Conservation (phyloP, 768 basidiomycete genomes). For the Tricholoma matsutake region DNA sequence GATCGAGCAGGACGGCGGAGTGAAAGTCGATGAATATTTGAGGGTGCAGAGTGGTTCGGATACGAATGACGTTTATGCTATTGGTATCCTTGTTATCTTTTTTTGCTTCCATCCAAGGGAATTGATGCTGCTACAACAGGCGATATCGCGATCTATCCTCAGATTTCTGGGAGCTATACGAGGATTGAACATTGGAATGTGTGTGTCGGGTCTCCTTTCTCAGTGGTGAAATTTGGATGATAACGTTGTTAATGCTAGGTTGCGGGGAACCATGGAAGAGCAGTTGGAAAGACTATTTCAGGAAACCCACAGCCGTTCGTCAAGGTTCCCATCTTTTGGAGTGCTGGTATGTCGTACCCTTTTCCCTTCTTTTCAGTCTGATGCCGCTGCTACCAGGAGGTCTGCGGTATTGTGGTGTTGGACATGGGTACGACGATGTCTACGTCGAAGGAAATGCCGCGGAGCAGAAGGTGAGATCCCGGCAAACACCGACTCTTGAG, state of each 20-base stretch:
- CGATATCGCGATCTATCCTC: constrained; percentile 81
- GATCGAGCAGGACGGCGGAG: constrained; percentile 72
- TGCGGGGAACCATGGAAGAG: constrained; percentile 82
- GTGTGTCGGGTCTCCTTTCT: constrained; percentile 14
- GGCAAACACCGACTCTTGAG: not conserved
- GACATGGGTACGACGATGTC: constrained; percentile 69
- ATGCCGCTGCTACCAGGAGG: constrained; percentile 51
- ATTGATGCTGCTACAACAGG: constrained; percentile 33
- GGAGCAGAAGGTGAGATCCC: constrained; percentile 66
- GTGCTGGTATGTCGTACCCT: constrained; percentile 57
- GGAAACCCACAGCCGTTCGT: constrained; percentile 62
- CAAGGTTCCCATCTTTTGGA: constrained; percentile 89
- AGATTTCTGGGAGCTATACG: constrained; percentile 46
- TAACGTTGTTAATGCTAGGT: constrained; percentile 40
- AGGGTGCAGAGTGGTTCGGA: constrained; percentile 46
- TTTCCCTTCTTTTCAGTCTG: not conserved
- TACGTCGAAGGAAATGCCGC: constrained; percentile 71
- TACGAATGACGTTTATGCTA: constrained; percentile 60
- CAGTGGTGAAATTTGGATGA: not conserved
- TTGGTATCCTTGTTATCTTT: constrained; percentile 41
- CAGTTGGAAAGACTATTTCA: constrained; percentile 77
- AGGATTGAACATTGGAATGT: constrained; percentile 94
- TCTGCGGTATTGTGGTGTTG: constrained; percentile 81
- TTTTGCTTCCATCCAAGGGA: not conserved
- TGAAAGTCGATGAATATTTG: constrained; percentile 75